phyloP scores from a whole-genome alignment of 2,329 filamentous ascomycete genomes.

The Pseudogymnoascus sp. region DNA sequence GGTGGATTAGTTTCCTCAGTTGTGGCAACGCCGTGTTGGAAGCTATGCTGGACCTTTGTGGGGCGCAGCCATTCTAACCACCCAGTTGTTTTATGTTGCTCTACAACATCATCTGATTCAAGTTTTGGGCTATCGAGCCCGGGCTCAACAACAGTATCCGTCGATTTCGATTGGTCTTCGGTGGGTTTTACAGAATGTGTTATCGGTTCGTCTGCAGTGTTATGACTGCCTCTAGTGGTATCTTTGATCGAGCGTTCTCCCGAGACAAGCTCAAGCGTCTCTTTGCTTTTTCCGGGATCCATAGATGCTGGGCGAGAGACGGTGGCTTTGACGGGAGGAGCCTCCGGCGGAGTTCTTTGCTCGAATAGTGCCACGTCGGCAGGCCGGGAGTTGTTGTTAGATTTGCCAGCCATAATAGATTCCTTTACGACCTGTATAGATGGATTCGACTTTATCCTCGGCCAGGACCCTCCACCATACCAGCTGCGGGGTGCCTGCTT shows the following conservation, averaged over 20 bases:
- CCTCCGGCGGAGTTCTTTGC: constrained; percentile 17
- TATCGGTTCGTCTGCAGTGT: background rate
- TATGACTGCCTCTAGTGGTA: background rate
- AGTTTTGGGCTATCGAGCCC: background rate
- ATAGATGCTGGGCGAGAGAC: constrained; percentile 24
- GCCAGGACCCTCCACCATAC: constrained; percentile 51
- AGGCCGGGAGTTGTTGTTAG: constrained; percentile 20
- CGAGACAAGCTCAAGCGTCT: constrained; percentile 20
- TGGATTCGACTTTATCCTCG: constrained; percentile 46
- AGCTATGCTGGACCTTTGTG: background rate
- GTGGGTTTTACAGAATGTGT: background rate
- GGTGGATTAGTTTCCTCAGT: background rate
- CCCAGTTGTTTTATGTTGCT: background rate
- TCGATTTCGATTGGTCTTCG: background rate
- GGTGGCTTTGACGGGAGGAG: background rate
- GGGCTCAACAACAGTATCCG: background rate
- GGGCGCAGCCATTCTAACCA: constrained; percentile 3
- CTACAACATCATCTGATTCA: background rate
- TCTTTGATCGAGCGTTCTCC: background rate
- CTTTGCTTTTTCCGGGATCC: constrained; percentile 27
- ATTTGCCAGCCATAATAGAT: constrained; percentile 46
- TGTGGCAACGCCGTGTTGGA: background rate
- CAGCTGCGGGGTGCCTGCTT: constrained; percentile 36
- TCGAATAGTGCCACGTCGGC: constrained; percentile 24
- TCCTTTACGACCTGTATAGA: constrained; percentile 54